Evolutionary conservation across 768 basidiomycete genomes (phyloP).

Genomic region (Boletus vinaceobasis): DNA sequence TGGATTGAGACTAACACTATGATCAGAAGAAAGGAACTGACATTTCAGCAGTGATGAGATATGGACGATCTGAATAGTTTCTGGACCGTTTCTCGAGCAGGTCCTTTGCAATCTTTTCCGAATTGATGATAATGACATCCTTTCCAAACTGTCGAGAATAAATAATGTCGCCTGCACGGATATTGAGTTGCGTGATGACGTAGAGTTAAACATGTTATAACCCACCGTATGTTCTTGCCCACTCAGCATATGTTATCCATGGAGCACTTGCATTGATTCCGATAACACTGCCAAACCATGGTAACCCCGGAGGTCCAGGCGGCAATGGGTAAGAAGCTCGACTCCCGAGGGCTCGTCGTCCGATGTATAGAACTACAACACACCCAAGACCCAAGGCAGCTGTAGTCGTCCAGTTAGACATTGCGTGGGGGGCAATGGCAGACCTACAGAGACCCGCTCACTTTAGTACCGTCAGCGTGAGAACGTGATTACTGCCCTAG

Average conservation of each 20-base stretch:
- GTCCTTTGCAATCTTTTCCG: slow-evolving; percentile 5
- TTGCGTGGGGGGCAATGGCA: neutral
- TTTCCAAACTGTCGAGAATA: slow-evolving; percentile 1
- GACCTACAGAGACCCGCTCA: neutral
- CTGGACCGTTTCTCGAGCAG: slow-evolving; percentile 5
- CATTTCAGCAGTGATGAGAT: slow-evolving; percentile 1
- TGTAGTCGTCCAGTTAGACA: slow-evolving; percentile 1
- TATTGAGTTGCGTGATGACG: neutral
- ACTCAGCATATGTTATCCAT: slow-evolving; percentile 8
- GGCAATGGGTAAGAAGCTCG: neutral
- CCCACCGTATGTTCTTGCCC: slow-evolving; percentile 7
- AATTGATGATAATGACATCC: slow-evolving; percentile 11
- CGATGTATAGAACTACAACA: neutral
- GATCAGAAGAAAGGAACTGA: neutral
- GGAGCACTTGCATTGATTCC: neutral
- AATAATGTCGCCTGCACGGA: slow-evolving; percentile 3
- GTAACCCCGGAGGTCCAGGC: slow-evolving; percentile 10
- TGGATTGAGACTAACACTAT: neutral
- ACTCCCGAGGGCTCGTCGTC: neutral
- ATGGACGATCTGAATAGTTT: slow-evolving; percentile 12
- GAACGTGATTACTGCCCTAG: neutral
- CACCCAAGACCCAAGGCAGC: neutral
- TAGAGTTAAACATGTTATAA: neutral
- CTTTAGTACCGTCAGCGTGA: neutral
- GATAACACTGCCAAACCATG: slow-evolving; percentile 7